phyloP scores from a whole-genome alignment of 225 moss, liverwort and hornwort species.

The Rhytidiadelphus loreus region DNA sequence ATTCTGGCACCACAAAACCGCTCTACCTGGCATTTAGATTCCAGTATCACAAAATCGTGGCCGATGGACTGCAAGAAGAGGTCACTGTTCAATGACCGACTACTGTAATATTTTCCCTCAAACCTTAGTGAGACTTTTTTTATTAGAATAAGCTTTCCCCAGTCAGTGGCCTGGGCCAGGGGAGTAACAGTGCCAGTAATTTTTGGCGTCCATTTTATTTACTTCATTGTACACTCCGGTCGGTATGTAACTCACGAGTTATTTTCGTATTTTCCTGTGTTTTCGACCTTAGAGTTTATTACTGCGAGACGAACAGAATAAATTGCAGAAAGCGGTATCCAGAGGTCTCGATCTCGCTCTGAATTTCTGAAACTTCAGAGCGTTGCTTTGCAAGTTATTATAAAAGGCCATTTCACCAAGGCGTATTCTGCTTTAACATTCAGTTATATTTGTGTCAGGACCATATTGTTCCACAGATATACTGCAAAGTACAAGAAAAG shows the following conservation, averaged over 20 bases:
- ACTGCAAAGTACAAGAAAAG: neutral
- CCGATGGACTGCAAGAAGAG: too few species aligned
- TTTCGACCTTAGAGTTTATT: too few species aligned
- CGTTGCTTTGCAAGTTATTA: neutral
- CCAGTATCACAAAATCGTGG: neutral
- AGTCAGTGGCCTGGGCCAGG: neutral
- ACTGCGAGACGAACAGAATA: neutral
- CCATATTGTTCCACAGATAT: neutral
- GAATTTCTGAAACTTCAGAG: neutral
- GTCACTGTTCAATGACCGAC: neutral
- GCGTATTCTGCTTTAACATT: neutral
- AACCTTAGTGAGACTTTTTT: neutral
- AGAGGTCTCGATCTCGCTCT: neutral
- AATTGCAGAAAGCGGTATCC: neutral
- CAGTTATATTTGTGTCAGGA: neutral
- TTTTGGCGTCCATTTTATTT: too few species aligned
- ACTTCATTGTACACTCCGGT: neutral
- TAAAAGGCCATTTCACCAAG: neutral
- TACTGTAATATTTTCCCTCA: neutral
- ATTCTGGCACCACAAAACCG: neutral
- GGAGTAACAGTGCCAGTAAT: neutral
- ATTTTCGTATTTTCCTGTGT: neutral
- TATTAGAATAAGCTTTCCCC: neutral
- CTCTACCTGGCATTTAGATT: neutral
- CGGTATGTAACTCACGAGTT: neutral